phyloP scores from a whole-genome alignment of 129 eudicot species.

The Pseudognaphalium luteoalbum region DNA sequence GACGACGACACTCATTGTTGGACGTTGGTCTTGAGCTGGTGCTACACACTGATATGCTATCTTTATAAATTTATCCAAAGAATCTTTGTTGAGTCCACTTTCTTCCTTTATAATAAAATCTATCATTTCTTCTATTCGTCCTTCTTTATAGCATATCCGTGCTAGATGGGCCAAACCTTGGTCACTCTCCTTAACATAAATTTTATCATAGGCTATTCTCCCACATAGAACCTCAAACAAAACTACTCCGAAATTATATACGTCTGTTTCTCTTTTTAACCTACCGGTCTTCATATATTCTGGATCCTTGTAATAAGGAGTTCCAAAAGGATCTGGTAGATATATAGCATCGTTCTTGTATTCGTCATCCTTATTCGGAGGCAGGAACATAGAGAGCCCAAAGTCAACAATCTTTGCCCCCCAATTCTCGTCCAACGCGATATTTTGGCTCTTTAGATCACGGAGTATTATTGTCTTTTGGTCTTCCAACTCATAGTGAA shows the following conservation, averaged over 20 bases:
- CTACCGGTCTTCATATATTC: not conserved
- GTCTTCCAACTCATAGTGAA: not conserved
- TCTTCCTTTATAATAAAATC: not conserved
- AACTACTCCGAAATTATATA: not conserved
- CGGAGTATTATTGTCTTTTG: not conserved
- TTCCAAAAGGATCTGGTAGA: not conserved
- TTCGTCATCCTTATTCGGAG: not conserved
- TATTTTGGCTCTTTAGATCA: not conserved
- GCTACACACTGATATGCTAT: not conserved
- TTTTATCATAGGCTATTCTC: not conserved
- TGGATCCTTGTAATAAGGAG: not conserved
- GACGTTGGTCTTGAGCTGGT: not conserved
- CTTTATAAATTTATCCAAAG: not conserved
- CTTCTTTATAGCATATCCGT: not conserved
- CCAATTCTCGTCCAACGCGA: not conserved
- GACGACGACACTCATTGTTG: not conserved
- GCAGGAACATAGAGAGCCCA: not conserved
- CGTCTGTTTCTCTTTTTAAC: not conserved
- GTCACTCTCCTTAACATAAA: not conserved
- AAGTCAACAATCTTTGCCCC: conserved; percentile 2
- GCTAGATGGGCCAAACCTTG: not conserved
- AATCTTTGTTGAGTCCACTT: not conserved
- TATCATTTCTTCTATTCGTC: not conserved
- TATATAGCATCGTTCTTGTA: not conserved
- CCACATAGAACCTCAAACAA: not conserved